Evolutionary conservation across 495 filamentous ascomycete species (phyloP), one percentile per base, ranked within the genome.

Genomic region (Evernia prunastri): DNA sequence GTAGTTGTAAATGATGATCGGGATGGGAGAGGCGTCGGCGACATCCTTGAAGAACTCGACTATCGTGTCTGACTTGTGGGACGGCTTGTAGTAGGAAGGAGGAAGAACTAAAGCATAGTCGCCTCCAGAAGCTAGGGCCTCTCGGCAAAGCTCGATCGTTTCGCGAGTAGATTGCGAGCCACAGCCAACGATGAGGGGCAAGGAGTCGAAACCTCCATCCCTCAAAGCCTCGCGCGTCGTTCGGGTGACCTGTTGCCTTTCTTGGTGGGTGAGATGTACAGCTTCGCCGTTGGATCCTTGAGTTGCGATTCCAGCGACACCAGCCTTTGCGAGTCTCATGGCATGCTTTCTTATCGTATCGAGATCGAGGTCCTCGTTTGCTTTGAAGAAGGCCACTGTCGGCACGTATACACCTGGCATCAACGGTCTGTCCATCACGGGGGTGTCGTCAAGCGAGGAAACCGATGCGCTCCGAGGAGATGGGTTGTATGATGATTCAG

Each of bases 221-320:
- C 90, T 83, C 40, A 95, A 81, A 56, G 89, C 86, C 58, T 84
- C 84, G 31, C 89, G 88, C 1, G 92, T 96, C 23, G 85, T 81
- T 58, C 81, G 77, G 31, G 89, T 94, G 63, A 95, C 82, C 61
- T 81, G 73, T 54, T 82, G 83, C 56, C 89, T 84, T 72, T 93
- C 89, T 23, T 82, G 75, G 40, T 85, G 85, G 56, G 87, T 86
- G 31, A 93, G 78, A 70, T 93, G 90, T 6, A 92, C 89, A 4
- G 89, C 89, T 76, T 94, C 92, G 70, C 92, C 92, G 72, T 95
- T 96, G 73, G 89, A 92, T 35, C 92, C 92, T 74, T 95, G 91
- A 23, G 89, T 91, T 56, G 89, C 85, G 45, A 96, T 79, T 57
- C 91, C 92, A 47, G 86, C 82, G 40, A 95, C 84, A 59, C 91